Conservation (phyloP, 306 rosid species). For the Castanospermum australe region DNA sequence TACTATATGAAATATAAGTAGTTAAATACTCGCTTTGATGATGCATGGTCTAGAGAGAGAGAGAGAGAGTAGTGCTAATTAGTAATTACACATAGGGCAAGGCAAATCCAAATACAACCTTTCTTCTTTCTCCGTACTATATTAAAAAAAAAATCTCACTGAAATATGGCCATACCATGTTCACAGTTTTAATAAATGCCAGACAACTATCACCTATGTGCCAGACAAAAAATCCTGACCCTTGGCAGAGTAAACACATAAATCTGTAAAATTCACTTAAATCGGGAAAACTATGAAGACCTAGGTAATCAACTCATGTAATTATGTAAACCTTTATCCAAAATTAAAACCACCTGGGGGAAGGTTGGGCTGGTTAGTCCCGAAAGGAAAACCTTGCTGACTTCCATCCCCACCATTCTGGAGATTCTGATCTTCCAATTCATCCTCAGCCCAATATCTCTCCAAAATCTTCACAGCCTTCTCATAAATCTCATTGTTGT, state of each 20-base stretch:
- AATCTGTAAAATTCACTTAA: not conserved
- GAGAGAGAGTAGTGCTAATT: not conserved
- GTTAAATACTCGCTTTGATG: not conserved
- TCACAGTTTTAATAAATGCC: constrained; percentile 10
- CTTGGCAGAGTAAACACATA: constrained; percentile 27
- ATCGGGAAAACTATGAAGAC: not conserved
- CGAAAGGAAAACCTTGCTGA: constrained; percentile 49
- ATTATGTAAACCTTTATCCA: constrained; percentile 27
- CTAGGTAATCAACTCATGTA: constrained; percentile 23
- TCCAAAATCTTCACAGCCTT: constrained; percentile 74
- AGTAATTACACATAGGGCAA: not conserved
- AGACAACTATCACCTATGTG: constrained; percentile 39
- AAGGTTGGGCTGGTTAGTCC: constrained; percentile 48
- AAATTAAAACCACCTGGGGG: constrained; percentile 65
- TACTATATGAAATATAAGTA: not conserved
- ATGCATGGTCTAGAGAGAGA: not conserved
- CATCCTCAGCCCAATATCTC: constrained; percentile 75
- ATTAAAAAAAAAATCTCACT: not conserved
- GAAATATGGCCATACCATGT: not conserved
- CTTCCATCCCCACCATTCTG: constrained; percentile 43
- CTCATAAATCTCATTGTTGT: constrained; percentile 64
- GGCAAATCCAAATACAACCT: not conserved
- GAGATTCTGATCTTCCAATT: constrained; percentile 45
- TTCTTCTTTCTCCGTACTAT: not conserved
- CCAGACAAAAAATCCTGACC: constrained; percentile 48